Conservation (phyloP, 495 filamentous ascomycete genomes). For the Cercophora scortea region DNA sequence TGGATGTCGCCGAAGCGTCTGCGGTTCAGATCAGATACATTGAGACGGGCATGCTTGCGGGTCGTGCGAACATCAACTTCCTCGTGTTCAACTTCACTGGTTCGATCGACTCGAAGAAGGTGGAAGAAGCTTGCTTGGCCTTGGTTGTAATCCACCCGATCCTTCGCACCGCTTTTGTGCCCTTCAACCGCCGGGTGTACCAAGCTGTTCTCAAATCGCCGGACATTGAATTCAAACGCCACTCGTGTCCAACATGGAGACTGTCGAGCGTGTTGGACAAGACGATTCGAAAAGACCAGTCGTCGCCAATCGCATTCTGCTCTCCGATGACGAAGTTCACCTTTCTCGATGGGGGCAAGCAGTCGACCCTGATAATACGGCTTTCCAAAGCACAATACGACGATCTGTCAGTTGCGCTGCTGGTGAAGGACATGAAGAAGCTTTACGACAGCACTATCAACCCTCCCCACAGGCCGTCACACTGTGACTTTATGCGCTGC, state of each 20-base stretch:
- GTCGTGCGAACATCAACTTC: conserved; percentile 35
- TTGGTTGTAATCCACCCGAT: conserved; percentile 35
- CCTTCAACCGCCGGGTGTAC: conserved; percentile 34
- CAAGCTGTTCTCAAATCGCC: conserved; percentile 34
- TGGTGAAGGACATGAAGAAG: conserved; percentile 35
- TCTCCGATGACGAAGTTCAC: conserved; percentile 38
- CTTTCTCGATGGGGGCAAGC: conserved; percentile 38
- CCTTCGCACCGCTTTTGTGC: conserved; percentile 36
- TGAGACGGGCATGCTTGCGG: conserved; percentile 37
- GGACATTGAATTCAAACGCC: conserved; percentile 31
- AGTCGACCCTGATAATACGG: conserved; percentile 34
- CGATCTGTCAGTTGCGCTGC: conserved; percentile 29
- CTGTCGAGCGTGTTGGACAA: conserved; percentile 27
- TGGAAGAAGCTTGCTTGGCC: conserved; percentile 33
- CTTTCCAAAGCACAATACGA: conserved; percentile 42
- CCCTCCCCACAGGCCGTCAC: conserved; percentile 26
- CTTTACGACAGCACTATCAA: conserved; percentile 31
- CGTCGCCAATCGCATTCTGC: conserved; percentile 27
- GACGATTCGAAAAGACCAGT: conserved; percentile 33
- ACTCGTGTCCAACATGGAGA: conserved; percentile 35
- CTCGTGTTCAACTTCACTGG: conserved; percentile 36
- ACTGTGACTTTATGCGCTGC: conserved; percentile 35
- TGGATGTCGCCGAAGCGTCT: conserved; percentile 36
- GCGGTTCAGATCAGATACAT: conserved; percentile 35
- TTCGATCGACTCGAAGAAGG: conserved; percentile 29